Percentiles rank a stretch among this genome's conserved stretches.
phyloP scores from a whole-genome alignment of 371 early-diverging fungal genomes.

The Chytridiales sp. region DNA sequence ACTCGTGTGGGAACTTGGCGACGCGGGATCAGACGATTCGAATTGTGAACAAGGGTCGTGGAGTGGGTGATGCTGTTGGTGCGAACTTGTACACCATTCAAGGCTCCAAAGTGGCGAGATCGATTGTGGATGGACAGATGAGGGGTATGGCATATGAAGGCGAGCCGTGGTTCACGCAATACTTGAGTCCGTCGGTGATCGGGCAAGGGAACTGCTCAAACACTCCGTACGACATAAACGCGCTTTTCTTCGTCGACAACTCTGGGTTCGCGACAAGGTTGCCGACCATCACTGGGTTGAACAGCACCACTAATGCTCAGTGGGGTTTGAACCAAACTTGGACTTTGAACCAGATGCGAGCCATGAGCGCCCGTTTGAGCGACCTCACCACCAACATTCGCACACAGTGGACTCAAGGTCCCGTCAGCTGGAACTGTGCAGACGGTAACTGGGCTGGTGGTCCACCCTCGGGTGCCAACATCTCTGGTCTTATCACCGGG shows the following conservation, averaged over 20 bases:
- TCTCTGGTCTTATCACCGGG: not conserved
- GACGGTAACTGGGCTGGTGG: not conserved
- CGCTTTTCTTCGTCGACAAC: not conserved
- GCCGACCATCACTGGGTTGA: too few relatives aligned
- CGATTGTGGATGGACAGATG: not conserved
- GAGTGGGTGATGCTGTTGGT: not conserved
- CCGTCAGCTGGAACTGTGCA: not conserved
- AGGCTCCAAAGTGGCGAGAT: not conserved
- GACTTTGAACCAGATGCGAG: not conserved
- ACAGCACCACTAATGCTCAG: not conserved
- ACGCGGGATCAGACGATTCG: not conserved
- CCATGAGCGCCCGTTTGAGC: too few relatives aligned
- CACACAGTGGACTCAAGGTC: not conserved
- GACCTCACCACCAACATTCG: not conserved
- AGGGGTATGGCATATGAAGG: not conserved
- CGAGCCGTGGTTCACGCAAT: not conserved
- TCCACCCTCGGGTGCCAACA: not conserved
- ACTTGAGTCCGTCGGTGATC: too few relatives aligned
- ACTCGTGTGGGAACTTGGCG: not conserved
- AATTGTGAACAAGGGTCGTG: not conserved
- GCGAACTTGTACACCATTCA: not conserved
- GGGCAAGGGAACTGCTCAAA: not conserved
- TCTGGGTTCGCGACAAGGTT: not conserved
- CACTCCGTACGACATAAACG: not conserved
- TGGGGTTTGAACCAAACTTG: not conserved